A percentile compares a stretch with the other conserved stretches of the same genome.
phyloP scores from a whole-genome alignment of 2,329 filamentous ascomycete genomes.

The Aspergillus sp. region DNA sequence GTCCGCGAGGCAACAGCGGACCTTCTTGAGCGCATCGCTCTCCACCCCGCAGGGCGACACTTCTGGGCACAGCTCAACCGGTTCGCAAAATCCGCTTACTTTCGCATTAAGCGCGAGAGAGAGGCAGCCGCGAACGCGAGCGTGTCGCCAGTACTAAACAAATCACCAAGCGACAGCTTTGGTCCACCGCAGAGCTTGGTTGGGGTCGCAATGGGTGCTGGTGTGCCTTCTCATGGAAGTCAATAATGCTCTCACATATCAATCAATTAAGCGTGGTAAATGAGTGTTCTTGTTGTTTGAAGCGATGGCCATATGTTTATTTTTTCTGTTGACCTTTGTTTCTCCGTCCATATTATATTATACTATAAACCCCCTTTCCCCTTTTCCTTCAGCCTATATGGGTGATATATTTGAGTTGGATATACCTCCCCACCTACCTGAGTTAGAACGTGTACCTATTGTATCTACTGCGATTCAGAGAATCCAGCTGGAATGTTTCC shows the following conservation, averaged over 20 bases:
- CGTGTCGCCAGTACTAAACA: background rate
- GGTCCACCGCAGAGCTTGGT: conserved; percentile 37
- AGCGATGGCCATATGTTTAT: conserved; percentile 1
- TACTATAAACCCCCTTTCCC: background rate
- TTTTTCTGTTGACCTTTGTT: background rate
- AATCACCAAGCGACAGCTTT: conserved; percentile 22
- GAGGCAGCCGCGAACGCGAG: conserved; percentile 31
- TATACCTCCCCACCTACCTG: conserved; percentile 9
- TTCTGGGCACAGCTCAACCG: conserved; percentile 86
- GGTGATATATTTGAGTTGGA: conserved; percentile 11
- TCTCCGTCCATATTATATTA: background rate
- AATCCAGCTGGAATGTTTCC: background rate
- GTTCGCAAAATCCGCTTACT: conserved; percentile 85
- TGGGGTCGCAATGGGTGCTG: conserved; percentile 34
- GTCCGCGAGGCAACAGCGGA: conserved; percentile 77
- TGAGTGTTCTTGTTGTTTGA: background rate
- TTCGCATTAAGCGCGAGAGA: conserved; percentile 69
- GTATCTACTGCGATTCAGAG: conserved; percentile 1
- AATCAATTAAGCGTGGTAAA: background rate
- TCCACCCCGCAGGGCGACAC: conserved; percentile 87
- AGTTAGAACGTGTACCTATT: background rate
- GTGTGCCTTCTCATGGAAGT: conserved; percentile 24
- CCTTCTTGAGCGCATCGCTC: conserved; percentile 75
- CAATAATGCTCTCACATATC: conserved; percentile 5
- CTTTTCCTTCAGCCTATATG: conserved; percentile 2